These are phyloP conservation scores for Oryza coarctata DNA, from an alignment of 176 grass and related monocot genomes.

Conservation along the genomic window DNA sequence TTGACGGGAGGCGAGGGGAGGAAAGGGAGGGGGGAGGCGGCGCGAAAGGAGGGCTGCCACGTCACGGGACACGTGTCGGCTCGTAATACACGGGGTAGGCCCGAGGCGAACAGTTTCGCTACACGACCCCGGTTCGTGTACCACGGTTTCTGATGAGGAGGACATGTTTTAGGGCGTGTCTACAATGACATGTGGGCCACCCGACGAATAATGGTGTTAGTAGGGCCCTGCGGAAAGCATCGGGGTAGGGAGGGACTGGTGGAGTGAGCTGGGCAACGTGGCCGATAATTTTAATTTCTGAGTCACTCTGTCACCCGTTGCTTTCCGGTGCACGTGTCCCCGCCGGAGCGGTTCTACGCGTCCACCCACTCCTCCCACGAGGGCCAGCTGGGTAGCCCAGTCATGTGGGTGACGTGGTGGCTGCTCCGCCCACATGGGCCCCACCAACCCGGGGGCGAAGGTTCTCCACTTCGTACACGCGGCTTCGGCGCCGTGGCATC, in stretches of 20 bases:
- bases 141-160: not conserved
- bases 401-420: conserved; percentile 51
- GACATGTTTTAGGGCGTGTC: no score
- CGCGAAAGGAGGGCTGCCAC: conserved; percentile 40
- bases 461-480: conserved; percentile 19
- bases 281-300: not conserved
- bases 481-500: conserved; percentile 6
- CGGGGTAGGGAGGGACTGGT: not conserved
- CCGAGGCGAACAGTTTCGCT: conserved; percentile 6
- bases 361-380: conserved; percentile 17
- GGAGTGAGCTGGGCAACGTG: not conserved
- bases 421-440: no score
- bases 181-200: not conserved
- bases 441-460: not conserved
- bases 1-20: not conserved
- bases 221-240: not conserved
- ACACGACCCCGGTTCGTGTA: not conserved
- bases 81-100: conserved; percentile 38
- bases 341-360: not conserved
- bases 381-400: conserved; percentile 51
- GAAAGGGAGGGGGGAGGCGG: not conserved
- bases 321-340: conserved; percentile 7
- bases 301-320: conserved; percentile 9
- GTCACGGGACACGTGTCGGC: conserved; percentile 53
- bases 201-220: not conserved